Conservation (phyloP, 1,284 basidiomycete genomes). For the Crocinoboletus sp. region DNA sequence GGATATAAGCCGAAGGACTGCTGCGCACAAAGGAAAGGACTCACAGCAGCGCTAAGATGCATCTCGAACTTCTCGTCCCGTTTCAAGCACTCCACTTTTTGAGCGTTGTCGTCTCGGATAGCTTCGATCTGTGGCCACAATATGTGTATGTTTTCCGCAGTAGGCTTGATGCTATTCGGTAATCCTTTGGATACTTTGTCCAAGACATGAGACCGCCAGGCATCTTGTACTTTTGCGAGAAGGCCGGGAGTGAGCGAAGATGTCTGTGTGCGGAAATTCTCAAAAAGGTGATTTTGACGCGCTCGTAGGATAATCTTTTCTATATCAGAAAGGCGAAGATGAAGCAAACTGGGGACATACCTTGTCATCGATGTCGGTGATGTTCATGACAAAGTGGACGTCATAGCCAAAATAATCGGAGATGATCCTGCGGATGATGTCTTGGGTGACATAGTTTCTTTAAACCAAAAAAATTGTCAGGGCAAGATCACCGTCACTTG, state of each 20-base stretch:
- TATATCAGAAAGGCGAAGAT: slow-evolving; percentile 14
- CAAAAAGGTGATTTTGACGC: slow-evolving; percentile 80
- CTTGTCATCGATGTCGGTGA: slow-evolving; percentile 99
- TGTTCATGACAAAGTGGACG: slow-evolving; percentile 99
- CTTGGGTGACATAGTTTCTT: slow-evolving; percentile 98
- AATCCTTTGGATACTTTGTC: slow-evolving; percentile 59
- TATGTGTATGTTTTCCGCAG: slow-evolving; percentile 44
- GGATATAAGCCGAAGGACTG: slow-evolving; percentile 14
- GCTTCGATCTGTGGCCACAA: slow-evolving; percentile 52
- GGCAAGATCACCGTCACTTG: slow-evolving; percentile 8
- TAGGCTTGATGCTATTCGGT: slow-evolving; percentile 42
- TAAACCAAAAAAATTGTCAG: slow-evolving; percentile 9
- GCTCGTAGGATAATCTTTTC: slow-evolving; percentile 86
- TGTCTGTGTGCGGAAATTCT: slow-evolving; percentile 56
- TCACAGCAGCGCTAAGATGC: slow-evolving; percentile 73
- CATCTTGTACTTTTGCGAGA: slow-evolving; percentile 52
- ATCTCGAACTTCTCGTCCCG: slow-evolving; percentile 91
- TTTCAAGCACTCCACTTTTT: slow-evolving; percentile 66
- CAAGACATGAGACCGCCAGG: slow-evolving; percentile 64
- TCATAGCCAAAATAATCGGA: slow-evolving; percentile 97
- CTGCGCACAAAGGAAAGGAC: slow-evolving; percentile 26
- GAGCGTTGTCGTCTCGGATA: slow-evolving; percentile 48
- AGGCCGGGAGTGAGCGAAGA: slow-evolving; percentile 56
- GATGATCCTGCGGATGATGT: slow-evolving; percentile 90
- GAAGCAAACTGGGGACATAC: slow-evolving; percentile 40